Evolutionary conservation across 2,329 filamentous ascomycete genomes (phyloP).

Genomic region (Pestalotiopsis sp.): DNA sequence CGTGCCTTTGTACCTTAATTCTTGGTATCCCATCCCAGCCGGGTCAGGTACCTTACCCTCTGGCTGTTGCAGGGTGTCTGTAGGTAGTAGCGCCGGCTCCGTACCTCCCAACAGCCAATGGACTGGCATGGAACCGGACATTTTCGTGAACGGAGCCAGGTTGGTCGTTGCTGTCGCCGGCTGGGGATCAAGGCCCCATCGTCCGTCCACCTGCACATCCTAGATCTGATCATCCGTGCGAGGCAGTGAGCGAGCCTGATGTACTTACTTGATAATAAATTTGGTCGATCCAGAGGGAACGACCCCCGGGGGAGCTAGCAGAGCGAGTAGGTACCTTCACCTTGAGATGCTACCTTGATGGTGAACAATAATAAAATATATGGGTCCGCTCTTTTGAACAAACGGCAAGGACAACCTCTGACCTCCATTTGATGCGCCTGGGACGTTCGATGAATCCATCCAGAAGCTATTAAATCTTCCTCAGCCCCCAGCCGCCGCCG

Average conservation of each 20-base stretch:
- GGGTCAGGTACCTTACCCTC: not conserved
- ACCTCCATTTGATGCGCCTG: not conserved
- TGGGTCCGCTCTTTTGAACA: not conserved
- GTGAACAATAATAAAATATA: conserved; percentile 2
- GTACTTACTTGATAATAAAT: not conserved
- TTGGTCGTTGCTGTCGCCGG: conserved; percentile 1
- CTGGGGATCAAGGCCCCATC: not conserved
- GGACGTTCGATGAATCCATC: not conserved
- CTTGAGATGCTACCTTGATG: not conserved
- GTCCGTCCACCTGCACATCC: not conserved
- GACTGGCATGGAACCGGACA: conserved; percentile 7
- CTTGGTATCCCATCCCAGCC: not conserved
- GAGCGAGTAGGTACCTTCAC: not conserved
- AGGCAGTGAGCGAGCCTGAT: not conserved
- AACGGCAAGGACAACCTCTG: not conserved
- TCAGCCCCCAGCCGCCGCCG: not conserved
- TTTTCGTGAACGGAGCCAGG: conserved; percentile 8
- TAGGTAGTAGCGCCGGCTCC: conserved; percentile 9
- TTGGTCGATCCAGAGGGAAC: conserved; percentile 4
- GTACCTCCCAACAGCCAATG: conserved; percentile 8
- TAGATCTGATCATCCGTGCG: not conserved
- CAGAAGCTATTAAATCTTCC: not conserved
- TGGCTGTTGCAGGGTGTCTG: not conserved
- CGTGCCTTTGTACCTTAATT: no score
- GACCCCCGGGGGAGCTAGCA: not conserved